Evolutionary conservation across 805 yeast genomes (phyloP).

Genomic region (Pichia californica): DNA sequence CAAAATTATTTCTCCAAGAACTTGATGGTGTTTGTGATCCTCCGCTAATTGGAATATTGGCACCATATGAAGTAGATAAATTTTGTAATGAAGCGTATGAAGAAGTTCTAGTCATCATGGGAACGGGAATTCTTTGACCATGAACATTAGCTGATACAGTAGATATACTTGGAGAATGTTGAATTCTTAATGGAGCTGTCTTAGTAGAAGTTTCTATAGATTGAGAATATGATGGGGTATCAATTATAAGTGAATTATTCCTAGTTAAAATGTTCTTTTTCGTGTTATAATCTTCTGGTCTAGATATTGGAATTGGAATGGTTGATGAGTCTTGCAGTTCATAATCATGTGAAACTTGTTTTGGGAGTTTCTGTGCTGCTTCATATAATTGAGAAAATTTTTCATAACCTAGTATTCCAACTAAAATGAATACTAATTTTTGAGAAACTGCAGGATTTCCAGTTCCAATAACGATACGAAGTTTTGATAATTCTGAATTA

Average conservation of each 20-base stretch:
- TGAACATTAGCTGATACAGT: conserved; percentile 13
- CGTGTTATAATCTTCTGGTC: not conserved
- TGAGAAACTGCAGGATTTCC: conserved; percentile 53
- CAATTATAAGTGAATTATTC: conserved; percentile 3
- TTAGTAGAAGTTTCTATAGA: not conserved
- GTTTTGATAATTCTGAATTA: not conserved
- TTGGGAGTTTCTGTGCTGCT: not conserved
- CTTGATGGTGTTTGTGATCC: conserved; percentile 13
- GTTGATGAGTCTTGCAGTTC: not conserved
- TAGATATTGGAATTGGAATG: not conserved
- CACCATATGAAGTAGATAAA: conserved; percentile 33
- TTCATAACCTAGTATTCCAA: conserved; percentile 41
- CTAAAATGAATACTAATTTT: conserved; percentile 45
- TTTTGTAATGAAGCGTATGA: conserved; percentile 32
- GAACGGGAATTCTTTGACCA: conserved; percentile 17
- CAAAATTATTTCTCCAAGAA: conserved; percentile 27
- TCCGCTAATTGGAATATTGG: conserved; percentile 4
- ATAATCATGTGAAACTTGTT: not conserved
- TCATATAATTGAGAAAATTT: conserved; percentile 15
- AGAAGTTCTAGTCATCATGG: conserved; percentile 23
- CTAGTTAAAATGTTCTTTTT: not conserved
- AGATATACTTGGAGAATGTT: conserved; percentile 13
- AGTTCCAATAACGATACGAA: conserved; percentile 44
- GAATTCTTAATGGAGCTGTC: conserved; percentile 2
- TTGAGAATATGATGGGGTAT: not conserved